phyloP scores from a whole-genome alignment of 805 yeast genomes.

The Candida succiphila region DNA sequence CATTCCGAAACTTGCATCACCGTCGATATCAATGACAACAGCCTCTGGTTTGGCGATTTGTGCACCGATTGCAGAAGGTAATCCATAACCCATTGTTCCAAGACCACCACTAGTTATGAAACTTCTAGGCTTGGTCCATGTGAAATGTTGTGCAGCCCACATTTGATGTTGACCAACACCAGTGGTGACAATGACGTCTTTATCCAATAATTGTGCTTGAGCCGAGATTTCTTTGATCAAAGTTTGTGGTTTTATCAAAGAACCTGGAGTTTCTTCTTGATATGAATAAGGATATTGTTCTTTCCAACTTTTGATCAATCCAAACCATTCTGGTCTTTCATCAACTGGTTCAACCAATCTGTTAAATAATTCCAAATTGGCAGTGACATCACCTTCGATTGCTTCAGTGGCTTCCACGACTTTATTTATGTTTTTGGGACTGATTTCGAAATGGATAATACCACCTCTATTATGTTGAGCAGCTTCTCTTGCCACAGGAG shows the following conservation, averaged over 20 bases:
- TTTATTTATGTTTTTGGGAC: slow-evolving; percentile 95
- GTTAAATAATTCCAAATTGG: slow-evolving; percentile 61
- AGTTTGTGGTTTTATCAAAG: slow-evolving; percentile 87
- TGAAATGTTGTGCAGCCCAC: slow-evolving; percentile 99
- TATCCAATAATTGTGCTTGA: slow-evolving; percentile 51
- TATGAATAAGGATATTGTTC: slow-evolving; percentile 77
- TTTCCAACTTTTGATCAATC: slow-evolving; percentile 71
- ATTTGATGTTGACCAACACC: slow-evolving; percentile 99
- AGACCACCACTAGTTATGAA: slow-evolving; percentile 98
- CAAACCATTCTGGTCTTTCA: slow-evolving; percentile 74
- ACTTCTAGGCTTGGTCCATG: slow-evolving; percentile 87
- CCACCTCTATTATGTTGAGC: slow-evolving; percentile 89
- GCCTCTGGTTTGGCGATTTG: slow-evolving; percentile 95
- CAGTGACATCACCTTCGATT: slow-evolving; percentile 89
- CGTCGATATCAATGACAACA: slow-evolving; percentile 92
- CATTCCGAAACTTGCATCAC: slow-evolving; percentile 99
- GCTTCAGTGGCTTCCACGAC: slow-evolving; percentile 96
- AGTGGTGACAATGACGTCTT: slow-evolving; percentile 82
- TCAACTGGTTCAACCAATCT: slow-evolving; percentile 59
- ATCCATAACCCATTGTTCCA: slow-evolving; percentile 98
- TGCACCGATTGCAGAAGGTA: slow-evolving; percentile 98
- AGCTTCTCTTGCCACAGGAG: slow-evolving; percentile 88
- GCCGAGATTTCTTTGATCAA: slow-evolving; percentile 69
- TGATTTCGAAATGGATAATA: slow-evolving; percentile 90
- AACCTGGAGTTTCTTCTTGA: slow-evolving; percentile 69